Conservation (phyloP, 1,139 yeast genomes). For the Kurtzmaniella quercitrusa region DNA sequence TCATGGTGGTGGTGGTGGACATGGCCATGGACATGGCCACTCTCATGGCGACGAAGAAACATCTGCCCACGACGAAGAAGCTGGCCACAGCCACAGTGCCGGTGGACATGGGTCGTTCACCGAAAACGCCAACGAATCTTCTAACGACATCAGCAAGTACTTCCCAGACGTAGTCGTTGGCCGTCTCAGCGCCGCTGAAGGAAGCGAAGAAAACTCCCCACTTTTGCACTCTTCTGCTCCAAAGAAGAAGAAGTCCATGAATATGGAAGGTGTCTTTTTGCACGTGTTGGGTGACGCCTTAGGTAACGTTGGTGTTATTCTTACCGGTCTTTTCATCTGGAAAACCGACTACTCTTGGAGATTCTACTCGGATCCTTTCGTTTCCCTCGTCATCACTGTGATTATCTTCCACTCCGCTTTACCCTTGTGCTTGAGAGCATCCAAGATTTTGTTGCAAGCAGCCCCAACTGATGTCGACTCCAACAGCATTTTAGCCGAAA, state of each 20-base stretch:
- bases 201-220: constrained; percentile 25
- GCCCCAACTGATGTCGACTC: constrained; percentile 82
- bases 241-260: constrained; percentile 58
- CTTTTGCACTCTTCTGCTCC: constrained; percentile 17
- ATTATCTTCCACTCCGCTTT: constrained; percentile 89
- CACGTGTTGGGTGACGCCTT: constrained; percentile 96
- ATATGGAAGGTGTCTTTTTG: constrained; percentile 95
- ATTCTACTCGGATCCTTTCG: constrained; percentile 78
- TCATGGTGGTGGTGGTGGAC: constrained; percentile 40
- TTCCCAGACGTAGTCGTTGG: constrained; percentile 39
- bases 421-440: constrained; percentile 83
- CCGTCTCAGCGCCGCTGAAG: constrained; percentile 13
- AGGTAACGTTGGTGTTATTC: constrained; percentile 91
- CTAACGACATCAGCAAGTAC: constrained; percentile 27
- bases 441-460: constrained; percentile 86
- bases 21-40: constrained; percentile 12
- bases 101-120: constrained; percentile 16
- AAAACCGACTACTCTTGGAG: constrained; percentile 87
- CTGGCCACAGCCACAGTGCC: constrained; percentile 23
- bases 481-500: constrained; percentile 65
- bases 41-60: constrained; percentile 13
- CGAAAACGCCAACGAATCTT: constrained; percentile 14
- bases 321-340: constrained; percentile 90
- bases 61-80: constrained; percentile 15
- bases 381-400: constrained; percentile 78